phyloP scores from a whole-genome alignment of 1,284 basidiomycete genomes.

The Sanghuangporus sanghuang region DNA sequence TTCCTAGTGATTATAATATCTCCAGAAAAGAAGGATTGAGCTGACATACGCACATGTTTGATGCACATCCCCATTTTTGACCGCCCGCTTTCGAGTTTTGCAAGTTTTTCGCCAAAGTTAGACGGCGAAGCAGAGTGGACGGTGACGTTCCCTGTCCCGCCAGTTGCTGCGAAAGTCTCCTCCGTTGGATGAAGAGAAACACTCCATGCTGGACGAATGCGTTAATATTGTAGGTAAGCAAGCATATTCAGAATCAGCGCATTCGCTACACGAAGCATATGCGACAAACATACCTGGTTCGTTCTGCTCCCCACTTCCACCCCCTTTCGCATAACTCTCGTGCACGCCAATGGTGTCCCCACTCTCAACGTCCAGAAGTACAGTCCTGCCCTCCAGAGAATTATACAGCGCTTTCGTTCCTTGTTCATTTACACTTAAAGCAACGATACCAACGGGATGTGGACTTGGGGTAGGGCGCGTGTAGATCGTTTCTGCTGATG shows the following conservation, averaged over 20 bases:
- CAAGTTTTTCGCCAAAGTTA: conserved; percentile 56
- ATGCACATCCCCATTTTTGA: conserved; percentile 81
- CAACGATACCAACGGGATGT: conserved; percentile 52
- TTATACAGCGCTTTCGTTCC: conserved; percentile 68
- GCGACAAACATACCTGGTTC: conserved; percentile 27
- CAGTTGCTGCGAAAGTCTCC: conserved; percentile 73
- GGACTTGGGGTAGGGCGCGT: conserved; percentile 7
- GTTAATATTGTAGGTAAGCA: neutral
- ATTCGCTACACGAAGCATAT: neutral
- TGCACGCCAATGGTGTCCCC: conserved; percentile 46
- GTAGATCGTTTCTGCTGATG: conserved; percentile 57
- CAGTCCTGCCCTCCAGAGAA: conserved; percentile 76
- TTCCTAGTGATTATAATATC: too few species aligned
- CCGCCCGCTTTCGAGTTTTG: conserved; percentile 60
- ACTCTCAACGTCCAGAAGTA: conserved; percentile 60
- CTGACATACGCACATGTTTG: conserved; percentile 53
- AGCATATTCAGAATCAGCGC: neutral
- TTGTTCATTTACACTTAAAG: conserved; percentile 59
- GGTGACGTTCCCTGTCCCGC: conserved; percentile 66
- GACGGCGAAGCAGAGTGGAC: conserved; percentile 57
- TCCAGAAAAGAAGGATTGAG: neutral
- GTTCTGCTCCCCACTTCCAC: conserved; percentile 61
- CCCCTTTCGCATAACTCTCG: conserved; percentile 59
- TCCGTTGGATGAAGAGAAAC: conserved; percentile 73
- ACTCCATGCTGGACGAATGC: conserved; percentile 58